Percentiles rank a stretch among this genome's conserved stretches.
phyloP scores from a whole-genome alignment of 257 asterid species.

The Solanum etuberosum region DNA sequence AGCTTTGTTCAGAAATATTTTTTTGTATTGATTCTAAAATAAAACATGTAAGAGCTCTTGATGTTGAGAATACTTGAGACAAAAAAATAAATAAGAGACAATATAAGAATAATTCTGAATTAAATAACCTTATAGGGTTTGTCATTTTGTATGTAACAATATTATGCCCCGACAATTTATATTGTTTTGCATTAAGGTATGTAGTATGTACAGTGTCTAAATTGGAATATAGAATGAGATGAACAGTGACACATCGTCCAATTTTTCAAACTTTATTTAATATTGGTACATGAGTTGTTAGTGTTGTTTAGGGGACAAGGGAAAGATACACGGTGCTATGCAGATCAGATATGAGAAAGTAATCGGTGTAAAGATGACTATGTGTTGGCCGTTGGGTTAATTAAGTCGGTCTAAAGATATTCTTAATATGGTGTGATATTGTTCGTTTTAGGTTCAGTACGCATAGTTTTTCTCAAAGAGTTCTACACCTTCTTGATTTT shows the following conservation, averaged over 20 bases:
- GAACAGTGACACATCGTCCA: background rate
- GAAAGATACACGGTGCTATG: background rate
- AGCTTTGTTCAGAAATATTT: background rate
- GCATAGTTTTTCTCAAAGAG: background rate
- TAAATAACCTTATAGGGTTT: background rate
- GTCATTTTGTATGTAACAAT: conserved; percentile 10
- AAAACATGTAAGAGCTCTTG: conserved; percentile 31
- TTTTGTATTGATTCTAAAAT: conserved; percentile 11
- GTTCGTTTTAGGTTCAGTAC: rapidly evolving
- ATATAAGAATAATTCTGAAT: background rate
- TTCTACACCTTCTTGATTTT: background rate
- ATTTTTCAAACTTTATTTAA: background rate
- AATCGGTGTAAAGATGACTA: background rate
- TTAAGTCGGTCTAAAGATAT: background rate
- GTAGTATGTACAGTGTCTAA: background rate
- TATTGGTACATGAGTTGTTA: background rate
- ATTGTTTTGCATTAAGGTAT: background rate
- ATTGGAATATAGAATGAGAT: background rate
- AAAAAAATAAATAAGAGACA: background rate
- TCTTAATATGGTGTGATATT: background rate
- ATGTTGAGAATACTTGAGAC: conserved; percentile 46
- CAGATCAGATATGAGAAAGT: background rate
- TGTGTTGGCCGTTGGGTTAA: too few species aligned
- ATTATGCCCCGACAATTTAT: background rate
- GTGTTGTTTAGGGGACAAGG: background rate